Evolutionary conservation across 2,329 filamentous ascomycete genomes (phyloP), one percentile per base, ranked within the genome.

Genomic region (Colletotrichum viniferum): DNA sequence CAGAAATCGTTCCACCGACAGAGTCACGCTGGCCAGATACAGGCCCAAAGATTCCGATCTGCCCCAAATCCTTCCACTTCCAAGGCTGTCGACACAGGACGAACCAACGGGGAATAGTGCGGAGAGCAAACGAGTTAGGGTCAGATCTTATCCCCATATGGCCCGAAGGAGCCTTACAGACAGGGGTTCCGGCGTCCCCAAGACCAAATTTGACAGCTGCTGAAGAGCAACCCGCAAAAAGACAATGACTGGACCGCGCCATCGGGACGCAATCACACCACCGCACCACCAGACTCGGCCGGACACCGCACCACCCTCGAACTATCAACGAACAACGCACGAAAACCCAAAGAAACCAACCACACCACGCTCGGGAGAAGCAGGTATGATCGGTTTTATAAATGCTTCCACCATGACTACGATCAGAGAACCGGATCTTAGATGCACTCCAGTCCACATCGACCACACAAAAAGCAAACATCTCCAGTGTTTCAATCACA

Each of bases 261-360:
- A 72, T 48, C 56, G 73, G 73, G 62, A 75, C 18, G 62, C 43
- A 71, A 75, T 75, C 73, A 72, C 73, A 75, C 73, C 73, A 75
- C 73, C 62, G n/a, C 55, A 30, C 69, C 69, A 30, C 73, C 73
- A 67, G 16, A 68, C 70, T 36, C 62, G 69, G 63, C 62, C 69
- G 34, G 32, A 36, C 32, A 76, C 73, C 73, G 32, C 73, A 76
- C 73, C 73, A 76, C 73, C 48, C 34, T 73, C 73, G 64, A 56
- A 55, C 73, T 74, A 74, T 62, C 64, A 69, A 76, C 64, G 61
- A 34, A 28, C 71, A 76, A 76, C 60, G 7, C 63, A 30, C n/a
- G 62, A n/a, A 56, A 63, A 66, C 5, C 43, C 28, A 56, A 34
- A 4, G 6, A 26, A 8, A 10, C 4, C 34, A 28, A 62, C 64